These are phyloP conservation scores for baker's yeast (Saccharomyces cerevisiae) DNA, from an alignment of 805 yeast genomes.

Conservation along the genomic window DNA sequence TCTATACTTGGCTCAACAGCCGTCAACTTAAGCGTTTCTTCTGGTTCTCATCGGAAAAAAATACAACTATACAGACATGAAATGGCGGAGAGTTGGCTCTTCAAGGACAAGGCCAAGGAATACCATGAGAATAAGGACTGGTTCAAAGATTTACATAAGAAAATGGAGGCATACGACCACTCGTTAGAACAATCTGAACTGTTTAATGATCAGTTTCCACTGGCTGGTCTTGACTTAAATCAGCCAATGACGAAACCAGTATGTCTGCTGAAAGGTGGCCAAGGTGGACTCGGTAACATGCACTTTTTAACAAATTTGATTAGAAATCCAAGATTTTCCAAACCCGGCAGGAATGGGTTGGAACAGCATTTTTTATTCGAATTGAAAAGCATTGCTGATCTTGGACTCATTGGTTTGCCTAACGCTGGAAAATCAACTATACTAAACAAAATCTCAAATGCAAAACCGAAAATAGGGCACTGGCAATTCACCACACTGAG, in stretches of 20 bases:
- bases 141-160: slow-evolving; percentile 55
- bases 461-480: slow-evolving; percentile 86
- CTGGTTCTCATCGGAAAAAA: slow-evolving; percentile 21
- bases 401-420: slow-evolving; percentile 91
- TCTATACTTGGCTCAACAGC: slow-evolving; percentile 15
- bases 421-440: slow-evolving; percentile 95
- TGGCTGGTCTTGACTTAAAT: slow-evolving; percentile 69
- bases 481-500: slow-evolving; percentile 94
- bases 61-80: slow-evolving; percentile 55
- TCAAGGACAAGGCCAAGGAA: slow-evolving; percentile 67
- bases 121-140: slow-evolving; percentile 59
- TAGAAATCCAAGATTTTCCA: slow-evolving; percentile 85
- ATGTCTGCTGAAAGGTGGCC: slow-evolving; percentile 71
- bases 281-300: slow-evolving; percentile 95
- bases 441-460: slow-evolving; percentile 76
- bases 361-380: slow-evolving; percentile 68
- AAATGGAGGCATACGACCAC: slow-evolving; percentile 58
- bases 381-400: slow-evolving; percentile 79
- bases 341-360: slow-evolving; percentile 64
- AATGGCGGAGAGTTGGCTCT: slow-evolving; percentile 84
- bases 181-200: slow-evolving; percentile 51
- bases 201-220: slow-evolving; percentile 61
- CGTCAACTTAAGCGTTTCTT: slow-evolving; percentile 13
- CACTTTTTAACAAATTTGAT: slow-evolving; percentile 78
- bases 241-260: slow-evolving; percentile 58